Percentiles rank a stretch among this genome's conserved stretches.
Evolutionary conservation across 2,329 filamentous ascomycete genomes (phyloP).

Genomic region (Stromatinia cepivora): DNA sequence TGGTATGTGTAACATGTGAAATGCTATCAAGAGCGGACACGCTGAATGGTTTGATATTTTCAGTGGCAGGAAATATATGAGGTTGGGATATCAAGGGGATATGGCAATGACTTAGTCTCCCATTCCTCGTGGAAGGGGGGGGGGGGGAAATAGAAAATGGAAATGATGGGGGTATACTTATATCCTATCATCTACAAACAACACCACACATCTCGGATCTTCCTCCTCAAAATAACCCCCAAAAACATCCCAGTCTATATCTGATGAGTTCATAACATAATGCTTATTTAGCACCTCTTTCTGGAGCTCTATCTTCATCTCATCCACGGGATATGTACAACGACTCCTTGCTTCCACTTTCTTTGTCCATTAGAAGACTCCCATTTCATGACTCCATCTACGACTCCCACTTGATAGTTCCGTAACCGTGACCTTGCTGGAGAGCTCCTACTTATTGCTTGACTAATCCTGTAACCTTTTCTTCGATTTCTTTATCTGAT

Average conservation of each 20-base stretch:
- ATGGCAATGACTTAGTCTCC: not conserved
- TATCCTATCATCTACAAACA: not conserved
- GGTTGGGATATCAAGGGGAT: no score
- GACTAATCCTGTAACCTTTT: slow-evolving; percentile 26
- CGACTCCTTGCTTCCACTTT: not conserved
- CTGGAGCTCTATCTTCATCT: not conserved
- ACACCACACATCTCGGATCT: not conserved
- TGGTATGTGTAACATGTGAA: not conserved
- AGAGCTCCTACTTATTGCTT: not conserved
- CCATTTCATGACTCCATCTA: not conserved
- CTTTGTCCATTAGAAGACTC: not conserved
- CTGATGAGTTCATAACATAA: not conserved
- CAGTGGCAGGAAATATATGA: not conserved
- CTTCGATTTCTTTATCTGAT: slow-evolving; percentile 63
- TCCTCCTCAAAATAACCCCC: not conserved
- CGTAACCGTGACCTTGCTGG: not conserved
- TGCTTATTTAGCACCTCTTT: slow-evolving; percentile 4
- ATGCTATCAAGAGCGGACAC: not conserved
- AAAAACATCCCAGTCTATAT: not conserved
- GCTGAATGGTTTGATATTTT: not conserved
- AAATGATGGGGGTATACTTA: not conserved
- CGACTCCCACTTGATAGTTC: not conserved
- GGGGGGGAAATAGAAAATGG: no score
- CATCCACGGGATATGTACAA: slow-evolving; percentile 21
- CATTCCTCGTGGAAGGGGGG: no score